Conservation (phyloP, 2,329 filamentous ascomycete species). For the Whalleya microplaca region DNA sequence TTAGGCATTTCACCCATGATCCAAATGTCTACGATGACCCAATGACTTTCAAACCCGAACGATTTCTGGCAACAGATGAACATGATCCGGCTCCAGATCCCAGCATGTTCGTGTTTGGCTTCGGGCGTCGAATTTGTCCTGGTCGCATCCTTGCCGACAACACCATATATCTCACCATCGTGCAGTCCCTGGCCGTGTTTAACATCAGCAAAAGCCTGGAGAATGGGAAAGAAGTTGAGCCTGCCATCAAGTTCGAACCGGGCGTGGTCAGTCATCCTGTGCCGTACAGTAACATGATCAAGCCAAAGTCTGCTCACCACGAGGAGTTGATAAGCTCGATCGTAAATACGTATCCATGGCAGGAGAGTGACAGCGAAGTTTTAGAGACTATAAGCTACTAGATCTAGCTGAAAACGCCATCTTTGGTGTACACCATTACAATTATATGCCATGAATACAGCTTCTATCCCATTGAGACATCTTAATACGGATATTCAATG, state of each 20-base stretch:
- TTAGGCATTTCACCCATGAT: conserved; percentile 59
- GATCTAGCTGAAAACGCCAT: too few relatives aligned
- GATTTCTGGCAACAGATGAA: conserved; percentile 36
- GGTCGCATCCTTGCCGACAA: conserved; percentile 39
- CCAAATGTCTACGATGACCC: conserved; percentile 63
- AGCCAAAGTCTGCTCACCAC: conserved; percentile 30
- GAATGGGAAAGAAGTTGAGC: conserved; percentile 39
- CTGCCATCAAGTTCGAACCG: conserved; percentile 17
- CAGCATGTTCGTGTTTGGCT: conserved; percentile 36
- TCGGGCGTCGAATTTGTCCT: conserved; percentile 42
- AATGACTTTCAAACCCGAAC: conserved; percentile 38
- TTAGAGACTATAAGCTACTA: conserved; percentile 1
- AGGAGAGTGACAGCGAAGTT: conserved; percentile 18
- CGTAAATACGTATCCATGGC: conserved; percentile 27
- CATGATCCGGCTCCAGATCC: conserved; percentile 38
- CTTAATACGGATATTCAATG: too few relatives aligned
- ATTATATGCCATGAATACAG: too few relatives aligned
- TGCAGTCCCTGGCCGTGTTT: conserved; percentile 51
- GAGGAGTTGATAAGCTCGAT: conserved; percentile 31
- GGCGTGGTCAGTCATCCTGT: conserved; percentile 30
- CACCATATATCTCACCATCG: conserved; percentile 40
- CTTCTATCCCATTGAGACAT: too few relatives aligned
- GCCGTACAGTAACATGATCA: conserved; percentile 28
- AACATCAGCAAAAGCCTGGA: conserved; percentile 43
- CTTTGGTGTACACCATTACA: too few relatives aligned